Percentiles rank a stretch among this genome's conserved stretches.
Evolutionary conservation across 2,329 filamentous ascomycete species (phyloP).

Genomic region (Epichloe gansuensis): DNA sequence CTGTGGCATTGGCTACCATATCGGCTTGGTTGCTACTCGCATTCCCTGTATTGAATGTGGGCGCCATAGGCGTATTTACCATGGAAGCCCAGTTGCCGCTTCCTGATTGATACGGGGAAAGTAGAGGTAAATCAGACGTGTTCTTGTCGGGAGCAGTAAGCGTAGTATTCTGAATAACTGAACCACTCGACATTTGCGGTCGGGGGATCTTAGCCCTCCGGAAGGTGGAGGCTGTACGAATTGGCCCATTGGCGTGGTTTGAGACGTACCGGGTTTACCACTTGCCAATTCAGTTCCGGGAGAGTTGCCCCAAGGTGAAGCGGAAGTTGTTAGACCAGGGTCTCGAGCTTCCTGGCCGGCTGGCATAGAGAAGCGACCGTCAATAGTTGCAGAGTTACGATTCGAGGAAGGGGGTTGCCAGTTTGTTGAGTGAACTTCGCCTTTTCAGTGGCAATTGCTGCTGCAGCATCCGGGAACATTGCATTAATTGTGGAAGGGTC

Average conservation of each 20-base stretch:
- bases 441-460: constrained; percentile 97
- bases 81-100: constrained; percentile 97
- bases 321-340: constrained; percentile 13
- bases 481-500: constrained; percentile 90
- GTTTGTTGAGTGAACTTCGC: constrained; percentile 95
- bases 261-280: constrained; percentile 67
- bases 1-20: constrained; percentile 97
- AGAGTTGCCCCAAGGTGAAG: constrained; percentile 64
- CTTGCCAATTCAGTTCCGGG: constrained; percentile 37
- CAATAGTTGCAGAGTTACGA: constrained; percentile 75
- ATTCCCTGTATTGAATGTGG: constrained; percentile 57
- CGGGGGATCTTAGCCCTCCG: constrained; percentile 64
- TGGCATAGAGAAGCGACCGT: constrained; percentile 64
- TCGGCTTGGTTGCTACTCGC: constrained; percentile 63
- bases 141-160: constrained; percentile 58
- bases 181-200: constrained; percentile 52
- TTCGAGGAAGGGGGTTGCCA: constrained; percentile 83
- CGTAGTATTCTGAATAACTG: constrained; percentile 72
- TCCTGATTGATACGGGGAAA: constrained; percentile 71
- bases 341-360: constrained; percentile 31
- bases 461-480: constrained; percentile 97
- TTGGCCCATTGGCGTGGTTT: constrained; percentile 74
- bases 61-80: constrained; percentile 92
- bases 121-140: constrained; percentile 59
- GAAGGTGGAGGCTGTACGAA: constrained; percentile 75